Conservation (phyloP, 371 early-diverging fungal species). For the Haplosporangium sp. region DNA sequence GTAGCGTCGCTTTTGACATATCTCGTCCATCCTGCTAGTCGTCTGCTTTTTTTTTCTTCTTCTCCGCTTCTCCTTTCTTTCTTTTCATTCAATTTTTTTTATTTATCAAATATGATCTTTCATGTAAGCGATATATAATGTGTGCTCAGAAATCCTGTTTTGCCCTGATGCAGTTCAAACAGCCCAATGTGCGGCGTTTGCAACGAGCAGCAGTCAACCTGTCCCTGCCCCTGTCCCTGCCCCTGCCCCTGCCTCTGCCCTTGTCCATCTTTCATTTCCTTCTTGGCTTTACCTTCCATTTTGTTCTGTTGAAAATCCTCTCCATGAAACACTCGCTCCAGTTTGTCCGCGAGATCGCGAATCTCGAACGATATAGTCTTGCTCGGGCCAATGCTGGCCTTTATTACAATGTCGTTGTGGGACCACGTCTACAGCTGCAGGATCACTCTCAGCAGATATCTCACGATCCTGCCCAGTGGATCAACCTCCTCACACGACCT, state of each 20-base stretch:
- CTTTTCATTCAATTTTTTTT: not conserved
- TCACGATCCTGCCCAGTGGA: conserved; percentile 24
- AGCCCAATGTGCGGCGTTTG: no score
- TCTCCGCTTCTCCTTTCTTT: not conserved
- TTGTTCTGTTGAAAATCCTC: not conserved
- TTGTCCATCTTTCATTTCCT: not conserved
- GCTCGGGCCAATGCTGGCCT: conserved; percentile 24
- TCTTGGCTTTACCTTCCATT: not conserved
- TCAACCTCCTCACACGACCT: conserved; percentile 22
- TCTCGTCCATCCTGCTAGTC: no score
- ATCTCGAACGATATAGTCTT: conserved; percentile 36
- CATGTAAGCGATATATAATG: no score
- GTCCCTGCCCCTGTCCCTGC: not conserved
- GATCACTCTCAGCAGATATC: not conserved
- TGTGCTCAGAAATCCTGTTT: no score
- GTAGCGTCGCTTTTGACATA: not conserved
- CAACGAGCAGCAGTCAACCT: no score
- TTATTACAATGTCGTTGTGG: conserved; percentile 37
- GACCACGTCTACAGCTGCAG: conserved; percentile 24
- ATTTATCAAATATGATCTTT: no score
- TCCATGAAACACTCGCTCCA: conserved; percentile 19
- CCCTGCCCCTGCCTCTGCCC: no score
- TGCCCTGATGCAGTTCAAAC: no score
- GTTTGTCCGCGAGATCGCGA: conserved; percentile 27
- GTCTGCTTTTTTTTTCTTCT: not conserved